phyloP scores from a whole-genome alignment of 441 rosid genomes.

The Dalechampia spathulata region DNA sequence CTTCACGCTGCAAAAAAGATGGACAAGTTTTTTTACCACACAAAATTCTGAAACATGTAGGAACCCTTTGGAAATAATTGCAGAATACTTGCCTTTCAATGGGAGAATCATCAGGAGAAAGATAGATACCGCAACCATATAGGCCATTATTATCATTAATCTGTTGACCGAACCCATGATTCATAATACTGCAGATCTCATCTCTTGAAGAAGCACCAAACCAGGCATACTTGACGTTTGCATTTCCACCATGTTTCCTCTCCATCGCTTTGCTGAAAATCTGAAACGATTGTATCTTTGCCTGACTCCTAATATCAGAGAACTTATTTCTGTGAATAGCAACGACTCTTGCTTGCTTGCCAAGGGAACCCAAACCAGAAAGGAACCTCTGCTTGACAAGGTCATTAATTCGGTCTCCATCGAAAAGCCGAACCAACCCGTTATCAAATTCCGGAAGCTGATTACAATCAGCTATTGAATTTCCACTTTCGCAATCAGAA shows the following conservation, averaged over 20 bases:
- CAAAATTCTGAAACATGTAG: too few relatives aligned
- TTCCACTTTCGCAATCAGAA: slow-evolving; percentile 46
- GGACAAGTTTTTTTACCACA: not conserved
- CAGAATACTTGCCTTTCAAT: slow-evolving; percentile 42
- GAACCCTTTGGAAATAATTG: too few relatives aligned
- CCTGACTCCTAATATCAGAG: slow-evolving; percentile 27
- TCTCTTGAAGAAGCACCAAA: slow-evolving; percentile 31
- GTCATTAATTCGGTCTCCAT: slow-evolving; percentile 45
- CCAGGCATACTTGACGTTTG: slow-evolving; percentile 64
- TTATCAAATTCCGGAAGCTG: slow-evolving; percentile 9
- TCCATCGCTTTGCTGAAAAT: slow-evolving; percentile 42
- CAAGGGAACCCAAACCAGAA: slow-evolving; percentile 38
- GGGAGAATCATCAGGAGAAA: slow-evolving; percentile 55
- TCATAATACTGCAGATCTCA: slow-evolving; percentile 34
- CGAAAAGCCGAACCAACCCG: slow-evolving; percentile 30
- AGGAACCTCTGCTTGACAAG: slow-evolving; percentile 37
- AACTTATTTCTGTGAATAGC: slow-evolving; percentile 35
- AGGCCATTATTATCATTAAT: slow-evolving; percentile 29
- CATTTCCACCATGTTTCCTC: slow-evolving; percentile 35
- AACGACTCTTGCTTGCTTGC: slow-evolving; percentile 28
- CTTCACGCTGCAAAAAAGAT: slow-evolving; percentile 31
- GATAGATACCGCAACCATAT: slow-evolving; percentile 56
- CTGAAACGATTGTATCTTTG: slow-evolving; percentile 47
- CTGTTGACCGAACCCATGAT: slow-evolving; percentile 48
- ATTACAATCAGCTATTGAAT: slow-evolving; percentile 15